phyloP scores from a whole-genome alignment of 1,139 yeast genomes.

The Kazachstania sp. region DNA sequence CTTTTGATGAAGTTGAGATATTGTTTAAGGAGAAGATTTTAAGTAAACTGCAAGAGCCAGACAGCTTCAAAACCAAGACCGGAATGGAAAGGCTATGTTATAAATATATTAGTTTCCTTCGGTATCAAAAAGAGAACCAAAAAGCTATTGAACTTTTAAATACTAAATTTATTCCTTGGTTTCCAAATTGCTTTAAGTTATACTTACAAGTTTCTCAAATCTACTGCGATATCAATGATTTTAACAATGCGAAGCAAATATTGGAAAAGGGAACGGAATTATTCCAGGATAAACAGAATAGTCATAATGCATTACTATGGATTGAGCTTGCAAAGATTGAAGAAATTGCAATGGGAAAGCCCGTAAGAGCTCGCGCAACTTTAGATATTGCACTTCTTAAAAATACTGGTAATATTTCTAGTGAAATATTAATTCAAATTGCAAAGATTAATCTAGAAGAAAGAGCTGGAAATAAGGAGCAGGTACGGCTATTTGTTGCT shows the following conservation, averaged over 20 bases:
- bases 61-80: slow-evolving; percentile 30
- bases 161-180: slow-evolving; percentile 33
- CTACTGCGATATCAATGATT: slow-evolving; percentile 16
- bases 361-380: slow-evolving; percentile 60
- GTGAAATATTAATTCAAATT: slow-evolving; percentile 43
- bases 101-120: slow-evolving; percentile 50
- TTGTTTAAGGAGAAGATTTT: slow-evolving; percentile 37
- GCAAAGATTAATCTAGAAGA: slow-evolving; percentile 55
- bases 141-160: slow-evolving; percentile 37
- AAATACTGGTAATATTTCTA: slow-evolving; percentile 34
- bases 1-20: slow-evolving; percentile 36
- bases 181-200: slow-evolving; percentile 17
- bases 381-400: slow-evolving; percentile 59
- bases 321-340: slow-evolving; percentile 44
- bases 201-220: slow-evolving; percentile 23
- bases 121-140: slow-evolving; percentile 34
- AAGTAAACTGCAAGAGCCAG: slow-evolving; percentile 14
- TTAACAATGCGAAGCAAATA: slow-evolving; percentile 40
- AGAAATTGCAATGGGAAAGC: slow-evolving; percentile 34
- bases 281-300: slow-evolving; percentile 32
- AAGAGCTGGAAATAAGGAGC: slow-evolving; percentile 39
- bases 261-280: slow-evolving; percentile 43
- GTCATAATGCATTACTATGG: slow-evolving; percentile 44
- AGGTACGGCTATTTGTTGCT: slow-evolving; percentile 49
- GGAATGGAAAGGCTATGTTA: slow-evolving; percentile 47